Conservation (phyloP, 2,329 filamentous ascomycete species). For the Colletotrichum costaricense region DNA sequence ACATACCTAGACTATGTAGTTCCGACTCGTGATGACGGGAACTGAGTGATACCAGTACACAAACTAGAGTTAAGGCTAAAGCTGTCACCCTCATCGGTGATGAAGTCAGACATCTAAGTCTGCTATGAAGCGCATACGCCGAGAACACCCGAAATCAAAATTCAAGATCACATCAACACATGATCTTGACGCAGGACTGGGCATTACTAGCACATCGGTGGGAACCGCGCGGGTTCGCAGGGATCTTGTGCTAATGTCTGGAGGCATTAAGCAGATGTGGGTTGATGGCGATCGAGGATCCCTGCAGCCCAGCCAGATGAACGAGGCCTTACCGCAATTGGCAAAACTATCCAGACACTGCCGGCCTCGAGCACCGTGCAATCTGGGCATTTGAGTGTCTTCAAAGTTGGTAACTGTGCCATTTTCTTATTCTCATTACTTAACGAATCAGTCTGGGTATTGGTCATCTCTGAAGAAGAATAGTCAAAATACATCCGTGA, state of each 20-base stretch:
- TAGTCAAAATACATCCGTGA: background rate
- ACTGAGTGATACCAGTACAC: background rate
- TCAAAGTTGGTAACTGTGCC: background rate
- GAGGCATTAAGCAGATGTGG: constrained; percentile 11
- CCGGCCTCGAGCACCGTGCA: background rate
- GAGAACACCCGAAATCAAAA: background rate
- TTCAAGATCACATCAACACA: background rate
- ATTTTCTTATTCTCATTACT: background rate
- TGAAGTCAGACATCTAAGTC: background rate
- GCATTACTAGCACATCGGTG: constrained; percentile 34
- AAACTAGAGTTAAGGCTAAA: background rate
- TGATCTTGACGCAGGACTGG: background rate
- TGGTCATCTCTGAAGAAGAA: background rate
- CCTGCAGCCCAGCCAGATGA: background rate
- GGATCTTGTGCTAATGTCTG: background rate
- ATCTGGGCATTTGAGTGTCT: background rate
- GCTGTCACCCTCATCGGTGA: background rate
- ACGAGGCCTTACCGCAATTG: background rate
- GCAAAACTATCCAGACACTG: background rate
- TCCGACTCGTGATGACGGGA: too few relatives aligned
- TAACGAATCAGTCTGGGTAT: background rate
- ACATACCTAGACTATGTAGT: background rate
- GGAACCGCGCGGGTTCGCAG: constrained; percentile 36
- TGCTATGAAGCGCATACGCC: background rate
- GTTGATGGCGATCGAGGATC: background rate